A percentile compares a stretch with the other conserved stretches of the same genome.
These are phyloP conservation scores for Cytospora piceae DNA, from an alignment of 2,329 filamentous ascomycete species.

Conservation along the genomic window DNA sequence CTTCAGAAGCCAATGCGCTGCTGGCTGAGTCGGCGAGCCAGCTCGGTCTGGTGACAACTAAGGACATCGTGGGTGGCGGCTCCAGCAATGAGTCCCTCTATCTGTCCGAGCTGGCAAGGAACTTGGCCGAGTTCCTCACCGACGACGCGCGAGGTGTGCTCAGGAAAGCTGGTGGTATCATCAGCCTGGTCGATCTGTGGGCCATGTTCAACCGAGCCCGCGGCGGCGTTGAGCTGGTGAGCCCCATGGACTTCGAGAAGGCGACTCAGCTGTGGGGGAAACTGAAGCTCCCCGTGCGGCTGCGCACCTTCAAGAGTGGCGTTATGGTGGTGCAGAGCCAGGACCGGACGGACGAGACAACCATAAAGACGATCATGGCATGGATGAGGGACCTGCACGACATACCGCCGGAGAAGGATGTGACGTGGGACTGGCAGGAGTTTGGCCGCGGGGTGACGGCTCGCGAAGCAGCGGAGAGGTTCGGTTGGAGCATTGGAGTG, in stretches of 20 bases:
- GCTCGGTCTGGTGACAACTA: conserved; percentile 88
- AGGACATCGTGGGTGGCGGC: conserved; percentile 85
- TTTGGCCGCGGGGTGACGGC: conserved; percentile 89
- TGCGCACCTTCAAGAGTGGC: conserved; percentile 89
- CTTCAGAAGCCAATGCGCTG: conserved; percentile 72
- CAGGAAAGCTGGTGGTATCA: conserved; percentile 80
- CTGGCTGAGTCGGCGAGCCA: conserved; percentile 82
- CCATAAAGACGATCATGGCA: conserved; percentile 71
- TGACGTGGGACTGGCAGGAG: conserved; percentile 73
- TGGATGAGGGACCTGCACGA: conserved; percentile 79
- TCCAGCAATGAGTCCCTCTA: conserved; percentile 78
- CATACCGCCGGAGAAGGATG: conserved; percentile 65
- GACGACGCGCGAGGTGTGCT: conserved; percentile 82
- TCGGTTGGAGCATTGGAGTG: conserved; percentile 97
- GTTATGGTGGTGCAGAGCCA: conserved; percentile 90
- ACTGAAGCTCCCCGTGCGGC: conserved; percentile 80
- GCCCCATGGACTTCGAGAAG: conserved; percentile 87
- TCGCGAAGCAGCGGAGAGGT: conserved; percentile 84
- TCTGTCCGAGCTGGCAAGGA: conserved; percentile 81
- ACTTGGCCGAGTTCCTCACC: conserved; percentile 85
- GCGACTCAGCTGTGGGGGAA: conserved; percentile 88
- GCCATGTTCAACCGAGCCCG: conserved; percentile 91
- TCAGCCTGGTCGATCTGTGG: conserved; percentile 89
- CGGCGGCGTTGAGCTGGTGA: conserved; percentile 92
- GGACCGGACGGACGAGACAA: conserved; percentile 89